Base-by-base conservation (phyloP, 495 filamentous ascomycete species). In the Beverwykella pulmonaria region DNA sequence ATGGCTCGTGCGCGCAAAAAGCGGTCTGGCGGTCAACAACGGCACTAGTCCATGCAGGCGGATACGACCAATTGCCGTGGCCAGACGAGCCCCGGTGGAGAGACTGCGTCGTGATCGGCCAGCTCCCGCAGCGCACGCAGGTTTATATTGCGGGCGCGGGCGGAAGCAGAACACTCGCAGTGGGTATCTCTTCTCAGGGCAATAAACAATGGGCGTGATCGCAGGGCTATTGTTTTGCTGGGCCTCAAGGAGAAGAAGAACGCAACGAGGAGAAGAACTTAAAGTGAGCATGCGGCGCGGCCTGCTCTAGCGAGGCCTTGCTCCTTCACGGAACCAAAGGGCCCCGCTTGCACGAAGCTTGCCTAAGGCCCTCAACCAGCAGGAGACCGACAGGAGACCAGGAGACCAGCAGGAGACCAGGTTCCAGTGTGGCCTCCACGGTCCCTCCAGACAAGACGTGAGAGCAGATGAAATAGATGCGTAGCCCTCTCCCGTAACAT, bases 21-120 rank as follows among this genome's bases (percentile, higher is more conserved):
- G 17, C 39, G 26, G 65, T 66, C 57, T 63, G 53, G 68, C 68
- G 68, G 68, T 71, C 52, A 70, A 50, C 44, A 50, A 55, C 54
- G 53, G 53, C 47, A 46, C 50, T 60, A 63, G 56, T 44, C 12
- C 3, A 59, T 48, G 57, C 62, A 65, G 12, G 39, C 32, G 32
- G 32, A 34, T 12, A 12, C 32, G 12, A 12, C 63, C 10, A 22
- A n/a, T 39, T 58, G 55, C 56, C 53, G 48, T 44, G 41, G 20
- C 32, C 30, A 9, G 53, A 39, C 57, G 55, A 63, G 63, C 56
- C 44, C 63, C 54, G 6, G 0, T 34, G 32, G 6, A 34, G 32
- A 12, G 32, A 5, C 32, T 34, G n/a, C 32, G 5, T 34, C 14
- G 26, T 53, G 52, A 19, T 17, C 39, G 59, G 2, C 65, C 65